A percentile compares a stretch with the other conserved stretches of the same genome.
Conservation (phyloP, 179 eudicot species). For the Sideroxylon spinosum region DNA sequence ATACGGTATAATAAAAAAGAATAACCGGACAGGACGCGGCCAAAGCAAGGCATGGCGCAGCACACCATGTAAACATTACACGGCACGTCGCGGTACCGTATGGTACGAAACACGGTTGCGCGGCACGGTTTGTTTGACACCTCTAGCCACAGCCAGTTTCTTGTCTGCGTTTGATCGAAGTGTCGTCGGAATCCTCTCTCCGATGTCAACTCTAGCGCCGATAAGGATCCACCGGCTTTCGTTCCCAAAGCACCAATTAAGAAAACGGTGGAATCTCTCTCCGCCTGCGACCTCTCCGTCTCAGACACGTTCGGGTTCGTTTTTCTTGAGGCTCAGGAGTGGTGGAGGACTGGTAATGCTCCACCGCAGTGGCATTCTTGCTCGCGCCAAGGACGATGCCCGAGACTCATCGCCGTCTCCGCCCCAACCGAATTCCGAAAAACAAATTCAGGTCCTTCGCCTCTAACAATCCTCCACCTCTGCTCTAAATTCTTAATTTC, state of each 20-base stretch:
- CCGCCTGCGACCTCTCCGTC: constrained; percentile 2
- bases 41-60: too few relatives aligned
- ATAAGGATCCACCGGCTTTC: constrained; percentile 14
- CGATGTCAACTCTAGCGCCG: constrained; percentile 18
- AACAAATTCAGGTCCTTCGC: constrained; percentile 39
- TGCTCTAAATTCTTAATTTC: background rate
- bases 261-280: constrained; percentile 11
- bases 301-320: constrained; percentile 7
- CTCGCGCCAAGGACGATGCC: constrained; percentile 64
- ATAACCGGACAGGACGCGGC: too few relatives aligned
- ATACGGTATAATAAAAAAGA: too few relatives aligned
- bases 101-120: too few relatives aligned
- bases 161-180: background rate
- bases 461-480: background rate
- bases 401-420: constrained; percentile 30
- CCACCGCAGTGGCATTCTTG: constrained; percentile 40
- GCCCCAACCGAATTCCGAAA: constrained; percentile 22
- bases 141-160: background rate
- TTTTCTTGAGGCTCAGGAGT: constrained; percentile 14
- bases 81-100: too few relatives aligned
- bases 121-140: too few relatives aligned
- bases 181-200: background rate
- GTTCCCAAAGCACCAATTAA: constrained; percentile 5
- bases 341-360: constrained; percentile 21
- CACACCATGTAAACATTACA: too few relatives aligned